Evolutionary conservation across 805 yeast species (phyloP), one percentile per base, ranked within the genome.

Genomic region (Spathaspora arborariae): DNA sequence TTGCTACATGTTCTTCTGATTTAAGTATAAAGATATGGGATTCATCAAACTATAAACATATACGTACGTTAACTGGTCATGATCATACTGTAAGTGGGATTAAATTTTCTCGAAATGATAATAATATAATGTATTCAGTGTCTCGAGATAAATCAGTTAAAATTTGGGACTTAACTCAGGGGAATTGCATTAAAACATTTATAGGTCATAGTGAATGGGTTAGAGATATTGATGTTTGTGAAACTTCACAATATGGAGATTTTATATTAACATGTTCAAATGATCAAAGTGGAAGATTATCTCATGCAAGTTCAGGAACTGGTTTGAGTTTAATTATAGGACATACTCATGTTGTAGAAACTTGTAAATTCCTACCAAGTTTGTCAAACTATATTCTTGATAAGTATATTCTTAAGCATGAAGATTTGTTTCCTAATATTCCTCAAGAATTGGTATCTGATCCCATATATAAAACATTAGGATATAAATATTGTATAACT

Each of bases 151-250:
- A 69, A 6, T 59, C 82, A 1, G 74, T 84, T 5, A 81, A 76
- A 54, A 56, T 80, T 2, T 85, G 91, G 91, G 86, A 86, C 62
- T 57, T 84, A 5, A 63, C 70, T 2, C 74, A 80, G 3, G 96
- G 96, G 0, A 81, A 79, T 73, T 79, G 89, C 49, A 54, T 80
- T 15, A 75, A 76, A 49, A 79, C 87, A 0, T 79, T 89, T 47
- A 73, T 78, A 13, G 92, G 91, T 1, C 97, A 91, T 63, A 77
- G 87, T 8, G 96, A 89, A 53, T 91, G 97, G 97, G 89, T 89
- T 3, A 70, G 96, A 47, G 71, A 79, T 9, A 52, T 89, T 2
- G 88, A 82, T 51, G 68, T 60, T 9, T 10, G 24, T 19, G 5
- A 24, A 5, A 16, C 8, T 5, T 15, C 41, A 4, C 3, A 19